phyloP scores from a whole-genome alignment of 305 asterid genomes.

The Withania somnifera region DNA sequence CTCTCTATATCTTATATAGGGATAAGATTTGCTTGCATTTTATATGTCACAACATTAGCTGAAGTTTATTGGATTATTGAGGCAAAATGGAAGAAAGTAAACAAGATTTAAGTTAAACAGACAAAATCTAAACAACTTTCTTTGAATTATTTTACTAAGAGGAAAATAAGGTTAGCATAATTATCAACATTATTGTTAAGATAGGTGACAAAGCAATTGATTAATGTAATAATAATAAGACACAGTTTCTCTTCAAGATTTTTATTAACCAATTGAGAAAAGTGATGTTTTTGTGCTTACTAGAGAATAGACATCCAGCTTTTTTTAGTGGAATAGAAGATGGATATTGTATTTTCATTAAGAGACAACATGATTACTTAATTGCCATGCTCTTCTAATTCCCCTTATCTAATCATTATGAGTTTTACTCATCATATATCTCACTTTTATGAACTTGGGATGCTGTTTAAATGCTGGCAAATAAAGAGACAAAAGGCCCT shows the following conservation, averaged over 20 bases:
- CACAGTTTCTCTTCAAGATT: neutral
- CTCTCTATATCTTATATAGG: too few relatives aligned
- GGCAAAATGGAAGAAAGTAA: neutral
- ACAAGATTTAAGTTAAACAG: neutral
- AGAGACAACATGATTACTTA: slow-evolving; percentile 38
- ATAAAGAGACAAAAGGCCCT: neutral
- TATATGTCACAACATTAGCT: too few relatives aligned
- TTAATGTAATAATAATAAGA: neutral
- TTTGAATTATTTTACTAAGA: neutral
- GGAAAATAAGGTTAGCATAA: neutral
- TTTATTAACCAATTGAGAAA: neutral
- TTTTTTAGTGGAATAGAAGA: slow-evolving; percentile 10
- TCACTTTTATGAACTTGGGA: slow-evolving; percentile 1
- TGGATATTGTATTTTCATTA: slow-evolving; percentile 11
- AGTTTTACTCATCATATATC: neutral
- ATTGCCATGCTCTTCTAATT: slow-evolving; percentile 28
- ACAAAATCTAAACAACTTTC: neutral
- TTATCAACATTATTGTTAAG: neutral
- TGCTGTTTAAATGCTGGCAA: neutral
- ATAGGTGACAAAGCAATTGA: neutral
- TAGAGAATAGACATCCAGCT: slow-evolving; percentile 19
- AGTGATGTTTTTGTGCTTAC: neutral
- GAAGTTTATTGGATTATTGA: neutral
- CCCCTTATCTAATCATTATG: neutral
- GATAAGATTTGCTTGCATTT: too few relatives aligned